Evolutionary conservation across 257 asterid species (phyloP), one percentile per base, ranked within the genome.

Genomic region (Euphrasia confusa): DNA sequence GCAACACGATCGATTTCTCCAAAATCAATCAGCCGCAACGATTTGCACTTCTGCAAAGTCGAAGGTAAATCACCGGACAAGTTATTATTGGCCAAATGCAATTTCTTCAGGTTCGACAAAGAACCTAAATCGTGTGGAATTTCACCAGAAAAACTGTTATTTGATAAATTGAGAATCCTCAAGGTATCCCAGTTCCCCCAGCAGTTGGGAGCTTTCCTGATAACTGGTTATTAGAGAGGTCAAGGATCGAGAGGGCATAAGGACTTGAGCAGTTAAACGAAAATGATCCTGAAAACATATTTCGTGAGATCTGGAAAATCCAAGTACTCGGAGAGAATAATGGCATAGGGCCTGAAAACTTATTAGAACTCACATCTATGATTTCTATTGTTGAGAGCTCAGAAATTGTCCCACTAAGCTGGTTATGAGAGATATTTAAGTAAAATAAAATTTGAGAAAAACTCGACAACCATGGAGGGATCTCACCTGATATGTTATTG

Each of bases 351-450:
- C 40, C 40, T 33, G 40, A 33, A 33, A 33, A 33, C 5, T 63
- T 67, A 53, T 73, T 73, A 13, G 2, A 73, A 33, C 78, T 69
- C 2, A 75, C 59, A 63, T 75, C 72, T 13, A 75, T 5, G 2
- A 18, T 2, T 0, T 5, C 13, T 10, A 26, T 59, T 2, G n/a
- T 32, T 39, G 65, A 40, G 0, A 69, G 42, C 15, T 67, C 66
- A 15, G 74, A 69, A 33, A 69, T 18, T 2, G 26, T 47, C 8
- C 85, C 85, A 50, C 67, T 49, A 54, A 80, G 58, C 1, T 63
- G 60, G 68, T 80, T 77, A 66, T 65, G 60, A 10, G 80, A 77
- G 39, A 80, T 54, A 58, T 74, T 75, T 14, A n/a, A n/a, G n/a
- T 2, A 1, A 0, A n/a, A n/a, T 42, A 42, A 4, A 10, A 3